Percentiles rank a stretch among this genome's conserved stretches.
phyloP scores from a whole-genome alignment of 805 yeast species.

The Starmerella gropengiesseri region DNA sequence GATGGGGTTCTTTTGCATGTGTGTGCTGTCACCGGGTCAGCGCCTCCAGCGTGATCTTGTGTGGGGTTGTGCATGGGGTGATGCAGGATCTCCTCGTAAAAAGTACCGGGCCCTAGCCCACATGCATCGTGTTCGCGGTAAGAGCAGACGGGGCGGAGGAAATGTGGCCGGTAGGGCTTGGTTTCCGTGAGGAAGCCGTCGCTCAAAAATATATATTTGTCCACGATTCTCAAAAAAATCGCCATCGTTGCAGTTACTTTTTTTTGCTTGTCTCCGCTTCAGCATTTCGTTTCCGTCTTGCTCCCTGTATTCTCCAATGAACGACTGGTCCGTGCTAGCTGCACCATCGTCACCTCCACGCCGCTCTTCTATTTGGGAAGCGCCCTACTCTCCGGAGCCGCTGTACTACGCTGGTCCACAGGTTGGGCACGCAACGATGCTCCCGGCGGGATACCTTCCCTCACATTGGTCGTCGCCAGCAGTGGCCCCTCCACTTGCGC shows the following conservation, averaged over 20 bases:
- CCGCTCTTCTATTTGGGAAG: conserved; percentile 4
- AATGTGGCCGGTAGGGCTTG: conserved; percentile 9
- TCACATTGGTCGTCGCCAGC: background rate
- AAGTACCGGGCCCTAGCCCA: conserved; percentile 15
- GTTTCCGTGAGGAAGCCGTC: conserved; percentile 9
- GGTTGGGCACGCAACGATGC: no score
- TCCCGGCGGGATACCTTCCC: background rate
- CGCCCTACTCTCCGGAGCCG: background rate
- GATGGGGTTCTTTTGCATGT: conserved; percentile 1
- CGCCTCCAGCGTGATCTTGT: background rate
- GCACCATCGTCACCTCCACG: conserved; percentile 9
- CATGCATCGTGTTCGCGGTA: conserved; percentile 12
- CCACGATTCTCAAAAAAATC: background rate
- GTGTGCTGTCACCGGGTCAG: conserved; percentile 1
- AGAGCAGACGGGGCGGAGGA: conserved; percentile 10
- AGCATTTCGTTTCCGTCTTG: background rate
- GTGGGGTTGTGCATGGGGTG: conserved; percentile 5
- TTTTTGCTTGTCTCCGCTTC: background rate
- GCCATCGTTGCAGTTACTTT: background rate
- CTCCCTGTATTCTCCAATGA: background rate
- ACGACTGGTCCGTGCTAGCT: conserved; percentile 1
- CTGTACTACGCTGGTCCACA: background rate
- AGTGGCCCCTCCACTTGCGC: background rate
- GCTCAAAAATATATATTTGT: background rate
- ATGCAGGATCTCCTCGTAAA: conserved; percentile 10